Evolutionary conservation across 257 asterid genomes (phyloP), one percentile per base, ranked within the genome.

Genomic region (Nicotiana tabacum): DNA sequence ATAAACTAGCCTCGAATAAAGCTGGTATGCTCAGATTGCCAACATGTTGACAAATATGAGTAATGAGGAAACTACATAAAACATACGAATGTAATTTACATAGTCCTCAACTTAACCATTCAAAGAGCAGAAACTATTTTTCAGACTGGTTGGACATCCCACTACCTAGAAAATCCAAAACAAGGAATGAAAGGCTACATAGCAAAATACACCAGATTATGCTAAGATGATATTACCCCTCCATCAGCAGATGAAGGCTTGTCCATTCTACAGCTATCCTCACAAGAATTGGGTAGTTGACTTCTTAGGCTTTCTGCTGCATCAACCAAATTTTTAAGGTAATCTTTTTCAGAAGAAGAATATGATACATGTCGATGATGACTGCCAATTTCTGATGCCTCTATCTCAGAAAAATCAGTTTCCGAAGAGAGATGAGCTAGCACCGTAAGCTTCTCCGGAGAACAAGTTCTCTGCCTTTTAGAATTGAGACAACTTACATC

Each of bases 181-280:
- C 64, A 51, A 51, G 29, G 27, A 27, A 74, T 27, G 8, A 48
- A 2, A 27, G 43, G 80, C 43, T 15, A 74, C 27, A 74, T 60
- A 60, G 70, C 29, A 46, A 83, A 79, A 18, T 8, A 37, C 57
- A 37, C 17, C 51, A 53, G 35, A 86, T 37, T 21, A 35, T 9
- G 70, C 16, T 64, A 66, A 81, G 11, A 46, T 57, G 12, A 24
- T 56, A 46, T 65, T 86, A 86, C 89, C 86, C 55, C 61, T 18
- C 46, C 27, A 74, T n/a, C 80, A 48, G 80, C 85, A 65, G 74
- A 81, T 29, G 70, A 66, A 70, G 86, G 67, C 18, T 33, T 72
- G 69, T 66, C 62, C 66, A 83, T 29, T 82, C 24, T 77, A 66
- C 53, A 76, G 69, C 39, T 69, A 81, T 61, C 83, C 67, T 76